Evolutionary conservation across 1,284 basidiomycete species (phyloP).

Genomic region (Malassezia arunalokei): DNA sequence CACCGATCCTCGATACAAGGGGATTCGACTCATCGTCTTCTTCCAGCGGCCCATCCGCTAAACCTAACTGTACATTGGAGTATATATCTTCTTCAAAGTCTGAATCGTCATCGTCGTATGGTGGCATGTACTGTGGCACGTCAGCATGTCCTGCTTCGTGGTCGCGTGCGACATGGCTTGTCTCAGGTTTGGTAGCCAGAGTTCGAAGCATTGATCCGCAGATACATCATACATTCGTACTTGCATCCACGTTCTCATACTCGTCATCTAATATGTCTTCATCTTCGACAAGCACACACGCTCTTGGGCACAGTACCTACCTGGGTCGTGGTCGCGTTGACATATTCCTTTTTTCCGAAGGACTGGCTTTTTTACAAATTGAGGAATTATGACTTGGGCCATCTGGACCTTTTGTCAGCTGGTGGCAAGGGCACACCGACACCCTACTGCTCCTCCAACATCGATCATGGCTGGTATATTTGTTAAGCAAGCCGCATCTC

Average conservation of each 20-base stretch:
- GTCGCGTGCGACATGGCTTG: background rate
- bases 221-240: background rate
- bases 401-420: too few relatives aligned
- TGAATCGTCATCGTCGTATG: slow-evolving; percentile 26
- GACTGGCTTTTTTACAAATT: too few relatives aligned
- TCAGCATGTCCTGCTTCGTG: background rate
- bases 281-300: slow-evolving; percentile 18
- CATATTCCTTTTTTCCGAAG: too few relatives aligned
- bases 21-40: slow-evolving; percentile 37
- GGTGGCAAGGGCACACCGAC: too few relatives aligned
- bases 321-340: too few relatives aligned
- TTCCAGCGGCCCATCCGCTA: slow-evolving; percentile 38
- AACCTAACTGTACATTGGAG: slow-evolving; percentile 35
- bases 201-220: slow-evolving; percentile 30
- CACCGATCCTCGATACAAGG: slow-evolving; percentile 43
- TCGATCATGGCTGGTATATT: slow-evolving; percentile 1
- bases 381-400: too few relatives aligned
- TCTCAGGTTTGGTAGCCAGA: slow-evolving; percentile 38
- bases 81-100: slow-evolving; percentile 29
- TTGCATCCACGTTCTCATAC: slow-evolving; percentile 27
- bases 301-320: too few relatives aligned
- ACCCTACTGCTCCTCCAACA: background rate
- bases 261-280: slow-evolving; percentile 38
- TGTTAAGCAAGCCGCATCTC: slow-evolving; percentile 5
- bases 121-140: background rate